Conservation (phyloP, 2,329 filamentous ascomycete species). For the Fusarium verrucosum region DNA sequence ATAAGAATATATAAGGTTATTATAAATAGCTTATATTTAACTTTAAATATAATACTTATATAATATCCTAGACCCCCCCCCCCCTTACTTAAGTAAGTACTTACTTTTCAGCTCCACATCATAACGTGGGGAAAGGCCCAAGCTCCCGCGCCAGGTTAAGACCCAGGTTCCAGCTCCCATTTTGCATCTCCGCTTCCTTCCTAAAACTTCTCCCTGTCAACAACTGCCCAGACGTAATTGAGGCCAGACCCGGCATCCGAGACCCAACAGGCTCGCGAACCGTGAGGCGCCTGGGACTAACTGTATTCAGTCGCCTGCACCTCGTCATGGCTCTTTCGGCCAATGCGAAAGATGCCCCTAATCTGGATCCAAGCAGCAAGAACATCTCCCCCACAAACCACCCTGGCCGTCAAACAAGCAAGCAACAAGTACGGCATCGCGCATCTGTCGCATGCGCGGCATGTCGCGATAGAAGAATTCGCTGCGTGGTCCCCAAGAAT, state of each 20-base stretch:
- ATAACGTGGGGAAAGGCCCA: slow-evolving; percentile 34
- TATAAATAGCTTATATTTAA: no score
- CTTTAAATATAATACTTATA: no score
- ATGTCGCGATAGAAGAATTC: slow-evolving; percentile 57
- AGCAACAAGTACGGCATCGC: slow-evolving; percentile 55
- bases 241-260: background rate
- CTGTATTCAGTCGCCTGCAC: background rate
- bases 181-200: slow-evolving; percentile 26
- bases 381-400: slow-evolving; percentile 47
- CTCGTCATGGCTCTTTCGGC: slow-evolving; percentile 30
- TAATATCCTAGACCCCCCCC: no score
- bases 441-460: slow-evolving; percentile 66
- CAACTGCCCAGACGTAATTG: background rate
- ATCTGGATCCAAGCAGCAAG: slow-evolving; percentile 46
- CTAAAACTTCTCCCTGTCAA: slow-evolving; percentile 27
- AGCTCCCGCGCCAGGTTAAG: slow-evolving; percentile 14
- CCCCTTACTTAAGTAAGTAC: no score
- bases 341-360: slow-evolving; percentile 25
- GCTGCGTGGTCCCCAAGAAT: slow-evolving; percentile 64
- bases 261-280: background rate
- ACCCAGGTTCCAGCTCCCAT: slow-evolving; percentile 4
- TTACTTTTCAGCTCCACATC: background rate
- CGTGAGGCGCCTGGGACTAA: background rate
- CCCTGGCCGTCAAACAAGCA: slow-evolving; percentile 42
- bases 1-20: no score